Evolutionary conservation across 805 yeast species (phyloP), one percentile per base, ranked within the genome.

Genomic region (Hanseniaspora taiwanica): DNA sequence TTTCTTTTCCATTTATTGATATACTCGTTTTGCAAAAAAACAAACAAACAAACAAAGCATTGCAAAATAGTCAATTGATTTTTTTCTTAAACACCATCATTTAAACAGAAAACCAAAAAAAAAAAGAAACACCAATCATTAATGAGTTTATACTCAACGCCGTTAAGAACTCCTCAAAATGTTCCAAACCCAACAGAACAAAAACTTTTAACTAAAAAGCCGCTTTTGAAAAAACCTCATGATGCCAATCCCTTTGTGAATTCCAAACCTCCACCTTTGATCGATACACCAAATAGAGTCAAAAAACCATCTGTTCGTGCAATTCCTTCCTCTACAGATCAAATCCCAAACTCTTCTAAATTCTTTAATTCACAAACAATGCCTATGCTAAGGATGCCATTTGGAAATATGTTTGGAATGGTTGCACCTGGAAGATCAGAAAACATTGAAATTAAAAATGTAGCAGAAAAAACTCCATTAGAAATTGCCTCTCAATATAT

Each of bases 401-500:
- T 7, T 29, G 33, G 33, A 13, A 29, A 29, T 14, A n/a, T 29
- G 18, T 29, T 29, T n/a, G 33, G 33, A n/a, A 29, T 29, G 33
- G 33, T 29, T 10, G 33, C 33, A 5, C 17, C 33, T n/a, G 33
- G 33, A n/a, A 29, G 33, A 29, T n/a, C 18, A 4, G 33, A 29
- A 29, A 29, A 29, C 18, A 29, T 29, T n/a, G 33, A 29, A 29
- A 29, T 29, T 54, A 54, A 39, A 66, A 63, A 40, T 56, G 56
- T 43, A 42, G 61, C 14, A 48, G 55, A 23, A 56, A 62, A 17
- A 41, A 48, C 21, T 17, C 68, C 69, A 4, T 48, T 65, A 38
- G 69, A 72, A 45, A 58, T 81, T 42, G 83, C 86, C 1, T 67
- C 74, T 38, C 76, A 76, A 55, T 78, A 74, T 56, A 71, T 81